Evolutionary conservation across 1,139 yeast genomes (phyloP), one percentile per base, ranked within the genome.

Genomic region (Maudiozyma humilis): DNA sequence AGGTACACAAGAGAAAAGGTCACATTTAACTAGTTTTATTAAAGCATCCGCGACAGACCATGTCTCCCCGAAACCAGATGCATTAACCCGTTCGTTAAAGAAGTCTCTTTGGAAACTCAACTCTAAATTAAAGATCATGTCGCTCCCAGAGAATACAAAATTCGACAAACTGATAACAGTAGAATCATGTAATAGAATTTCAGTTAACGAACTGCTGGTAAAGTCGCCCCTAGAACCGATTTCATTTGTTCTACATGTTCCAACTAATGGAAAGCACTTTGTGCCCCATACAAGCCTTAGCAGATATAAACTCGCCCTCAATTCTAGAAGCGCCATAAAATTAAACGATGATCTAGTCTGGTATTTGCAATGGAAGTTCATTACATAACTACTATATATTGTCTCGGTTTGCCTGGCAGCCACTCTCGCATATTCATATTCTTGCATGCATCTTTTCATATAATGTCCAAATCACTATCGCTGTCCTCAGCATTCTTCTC

Each of bases 391-490:
- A 2, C 17, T 32, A 20, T 36, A n/a, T n/a, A n/a, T n/a, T n/a
- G n/a, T n/a, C n/a, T n/a, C n/a, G n/a, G n/a, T n/a, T n/a, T n/a
- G n/a, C n/a, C n/a, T n/a, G n/a, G n/a, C n/a, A n/a, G n/a, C n/a
- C n/a, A n/a, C n/a, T n/a, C n/a, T n/a, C n/a, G n/a, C n/a, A 15
- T 27, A 33, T 38, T 32, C 29, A 45, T 36, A 19, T 23, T 27
- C 18, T 18, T 17, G 36, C 32, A 34, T 36, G 19, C 14, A 27
- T 30, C 20, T 12, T 13, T n/a, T 39, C 40, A 50, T 7, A 59
- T 52, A 45, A 68, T 66, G 40, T 69, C 72, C 30, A 69, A 50
- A 30, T 68, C 73, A 47, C 67, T 65, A 32, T 60, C 70, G 44
- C 61, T 59, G 41, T 53, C 59, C 29, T 46, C 52, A 19, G 29